Evolutionary conservation across 768 basidiomycete genomes (phyloP), one percentile per base, ranked within the genome.

Genomic region (Leccinum truebloodii): DNA sequence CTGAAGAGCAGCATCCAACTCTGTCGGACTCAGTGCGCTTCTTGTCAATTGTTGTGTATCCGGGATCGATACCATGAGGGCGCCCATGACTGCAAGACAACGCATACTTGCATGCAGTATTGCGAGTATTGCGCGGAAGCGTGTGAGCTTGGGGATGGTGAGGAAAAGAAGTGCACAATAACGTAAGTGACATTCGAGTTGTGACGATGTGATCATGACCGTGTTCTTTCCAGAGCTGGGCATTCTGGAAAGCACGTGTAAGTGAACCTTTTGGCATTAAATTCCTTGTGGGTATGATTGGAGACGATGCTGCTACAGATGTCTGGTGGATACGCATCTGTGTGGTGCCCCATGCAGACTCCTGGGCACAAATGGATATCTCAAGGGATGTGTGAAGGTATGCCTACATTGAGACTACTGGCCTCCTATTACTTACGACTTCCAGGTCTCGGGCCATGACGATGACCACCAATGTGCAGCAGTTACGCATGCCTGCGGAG

Each of bases 181-280:
- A 73, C 70, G 84, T 86, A 65, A 64, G 84, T 74, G 4, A 30
- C 9, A 28, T 26, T 34, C 14, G 8, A 9, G 44, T n/a, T n/a
- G 35, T 49, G 48, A 10, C 35, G 10, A 3, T 8, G 14, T 18
- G 20, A 24, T 16, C 2, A 6, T 57, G 5, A 57, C n/a, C 28
- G 32, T 52, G 37, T 20, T 32, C 10, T 54, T 30, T 12, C 6
- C 52, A 86, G 85, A 3, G 86, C 85, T 52, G 85, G 86, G 1
- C 86, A 86, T 66, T 66, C 78, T 37, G 83, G 81, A n/a, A 73
- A 73, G 10, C 85, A 86, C 60, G 73, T 85, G 86, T 86, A 66
- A 62, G 82, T 63, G 20, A 54, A 76, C 59, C 10, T 28, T 55
- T 54, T n/a, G 18, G 18, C 26, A 3, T 13, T 6, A 14, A 41